Percentiles rank a stretch among this genome's conserved stretches.
These are phyloP conservation scores for Oidiodendron maius DNA, from an alignment of 495 filamentous ascomycete genomes.

Conservation along the genomic window DNA sequence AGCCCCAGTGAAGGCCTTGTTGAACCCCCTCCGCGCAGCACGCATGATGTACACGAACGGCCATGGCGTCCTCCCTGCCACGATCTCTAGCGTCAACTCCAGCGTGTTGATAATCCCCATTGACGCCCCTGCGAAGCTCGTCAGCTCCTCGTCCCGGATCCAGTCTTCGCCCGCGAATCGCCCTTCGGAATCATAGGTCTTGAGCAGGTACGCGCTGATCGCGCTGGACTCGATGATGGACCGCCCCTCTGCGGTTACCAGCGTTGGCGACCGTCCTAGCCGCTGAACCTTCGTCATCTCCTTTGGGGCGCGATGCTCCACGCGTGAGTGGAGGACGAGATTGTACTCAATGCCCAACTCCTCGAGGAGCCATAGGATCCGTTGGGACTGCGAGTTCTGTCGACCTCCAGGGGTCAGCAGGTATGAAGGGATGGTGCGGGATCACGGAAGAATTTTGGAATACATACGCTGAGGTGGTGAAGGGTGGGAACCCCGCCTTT, in stretches of 20 bases:
- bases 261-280: slow-evolving; percentile 72
- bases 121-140: slow-evolving; percentile 13
- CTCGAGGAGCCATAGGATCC: slow-evolving; percentile 83
- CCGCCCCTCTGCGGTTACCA: slow-evolving; percentile 42
- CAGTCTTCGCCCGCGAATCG: slow-evolving; percentile 5
- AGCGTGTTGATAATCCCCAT: slow-evolving; percentile 1
- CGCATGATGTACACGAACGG: slow-evolving; percentile 6
- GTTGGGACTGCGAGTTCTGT: slow-evolving; percentile 69
- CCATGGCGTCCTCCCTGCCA: slow-evolving; percentile 11
- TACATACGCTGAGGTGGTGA: slow-evolving; percentile 15
- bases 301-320: slow-evolving; percentile 52
- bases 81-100: slow-evolving; percentile 9
- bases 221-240: slow-evolving; percentile 13
- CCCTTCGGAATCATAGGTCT: slow-evolving; percentile 14
- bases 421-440: background rate
- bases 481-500: slow-evolving; percentile 6
- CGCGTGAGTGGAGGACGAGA: slow-evolving; percentile 64
- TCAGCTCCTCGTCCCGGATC: slow-evolving; percentile 15
- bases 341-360: slow-evolving; percentile 71
- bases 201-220: slow-evolving; percentile 15
- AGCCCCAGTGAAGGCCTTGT: slow-evolving; percentile 5
- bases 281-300: slow-evolving; percentile 52
- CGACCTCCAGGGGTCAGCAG: slow-evolving; percentile 50
- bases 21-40: background rate
- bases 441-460: background rate